Conservation (phyloP, 148 eudicot genomes). For the Rhododendron ferrugineum region DNA sequence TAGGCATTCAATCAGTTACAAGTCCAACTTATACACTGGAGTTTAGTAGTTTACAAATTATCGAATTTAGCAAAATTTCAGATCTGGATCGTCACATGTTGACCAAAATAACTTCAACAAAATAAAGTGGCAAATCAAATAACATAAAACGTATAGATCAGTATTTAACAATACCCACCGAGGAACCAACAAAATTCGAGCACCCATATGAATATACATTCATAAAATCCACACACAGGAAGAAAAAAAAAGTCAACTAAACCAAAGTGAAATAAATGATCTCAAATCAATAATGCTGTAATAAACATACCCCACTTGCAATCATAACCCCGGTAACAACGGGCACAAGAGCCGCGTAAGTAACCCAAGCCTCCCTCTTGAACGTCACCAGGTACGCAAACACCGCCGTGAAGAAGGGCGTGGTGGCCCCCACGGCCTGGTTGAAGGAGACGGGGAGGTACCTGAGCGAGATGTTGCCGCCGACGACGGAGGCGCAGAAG, state of each 20-base stretch:
- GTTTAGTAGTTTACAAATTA: not conserved
- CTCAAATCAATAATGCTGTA: not conserved
- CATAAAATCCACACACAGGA: not conserved
- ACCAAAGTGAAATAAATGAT: not conserved
- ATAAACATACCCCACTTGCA: conserved; percentile 81
- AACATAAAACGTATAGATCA: not conserved
- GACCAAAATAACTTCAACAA: not conserved
- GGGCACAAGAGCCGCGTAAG: conserved; percentile 78
- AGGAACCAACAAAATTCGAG: not conserved
- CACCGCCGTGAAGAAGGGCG: conserved; percentile 93
- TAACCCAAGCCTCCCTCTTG: conserved; percentile 81
- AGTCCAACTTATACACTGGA: not conserved
- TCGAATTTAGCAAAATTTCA: not conserved
- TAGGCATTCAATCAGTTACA: not conserved
- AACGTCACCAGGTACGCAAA: conserved; percentile 80
- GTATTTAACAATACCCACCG: conserved; percentile 10
- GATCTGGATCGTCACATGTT: conserved; percentile 14
- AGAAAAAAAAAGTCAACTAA: not conserved
- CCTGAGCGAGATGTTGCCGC: conserved; percentile 74
- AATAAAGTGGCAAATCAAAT: not conserved
- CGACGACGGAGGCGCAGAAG: conserved; percentile 93
- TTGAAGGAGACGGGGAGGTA: conserved; percentile 84
- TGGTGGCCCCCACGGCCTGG: conserved; percentile 98
- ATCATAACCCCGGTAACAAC: conserved; percentile 94
- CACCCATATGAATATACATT: too few species aligned